These are phyloP conservation scores for Cicer bijugum DNA, from an alignment of 306 rosid genomes.

Conservation along the genomic window DNA sequence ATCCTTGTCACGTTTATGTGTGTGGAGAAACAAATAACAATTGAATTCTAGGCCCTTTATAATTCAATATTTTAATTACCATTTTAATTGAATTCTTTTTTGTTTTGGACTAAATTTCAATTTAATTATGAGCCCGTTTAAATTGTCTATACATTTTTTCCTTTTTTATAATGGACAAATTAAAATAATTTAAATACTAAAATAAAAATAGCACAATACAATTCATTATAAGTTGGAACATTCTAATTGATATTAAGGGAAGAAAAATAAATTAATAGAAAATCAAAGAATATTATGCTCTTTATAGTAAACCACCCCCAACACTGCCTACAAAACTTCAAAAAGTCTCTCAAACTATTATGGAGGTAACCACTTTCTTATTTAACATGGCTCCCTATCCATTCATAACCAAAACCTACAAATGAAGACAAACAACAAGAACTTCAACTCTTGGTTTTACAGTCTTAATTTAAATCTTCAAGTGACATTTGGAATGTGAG, in stretches of 20 bases:
- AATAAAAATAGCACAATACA: too few relatives aligned
- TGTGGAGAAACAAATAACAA: too few relatives aligned
- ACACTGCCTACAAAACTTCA: background rate
- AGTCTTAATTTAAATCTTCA: constrained; percentile 10
- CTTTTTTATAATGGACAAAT: too few relatives aligned
- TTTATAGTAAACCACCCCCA: background rate
- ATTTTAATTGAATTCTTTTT: too few relatives aligned
- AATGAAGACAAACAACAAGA: background rate
- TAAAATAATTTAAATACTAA: too few relatives aligned
- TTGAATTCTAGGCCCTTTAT: too few relatives aligned
- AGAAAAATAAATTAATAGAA: background rate
- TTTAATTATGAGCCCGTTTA: too few relatives aligned
- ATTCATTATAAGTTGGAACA: too few relatives aligned
- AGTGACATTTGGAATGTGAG: background rate
- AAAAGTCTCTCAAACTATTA: constrained; percentile 4
- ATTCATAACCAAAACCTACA: constrained; percentile 12
- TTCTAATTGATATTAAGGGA: background rate
- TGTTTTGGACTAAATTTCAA: too few relatives aligned
- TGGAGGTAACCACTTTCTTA: constrained; percentile 24
- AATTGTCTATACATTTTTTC: too few relatives aligned
- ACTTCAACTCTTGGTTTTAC: background rate
- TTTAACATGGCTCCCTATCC: background rate
- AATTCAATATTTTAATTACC: too few relatives aligned
- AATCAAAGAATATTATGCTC: background rate
- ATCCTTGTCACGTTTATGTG: too few relatives aligned